These are phyloP conservation scores for Phoma sp. DNA, from an alignment of 2,329 filamentous ascomycete species.

Conservation along the genomic window DNA sequence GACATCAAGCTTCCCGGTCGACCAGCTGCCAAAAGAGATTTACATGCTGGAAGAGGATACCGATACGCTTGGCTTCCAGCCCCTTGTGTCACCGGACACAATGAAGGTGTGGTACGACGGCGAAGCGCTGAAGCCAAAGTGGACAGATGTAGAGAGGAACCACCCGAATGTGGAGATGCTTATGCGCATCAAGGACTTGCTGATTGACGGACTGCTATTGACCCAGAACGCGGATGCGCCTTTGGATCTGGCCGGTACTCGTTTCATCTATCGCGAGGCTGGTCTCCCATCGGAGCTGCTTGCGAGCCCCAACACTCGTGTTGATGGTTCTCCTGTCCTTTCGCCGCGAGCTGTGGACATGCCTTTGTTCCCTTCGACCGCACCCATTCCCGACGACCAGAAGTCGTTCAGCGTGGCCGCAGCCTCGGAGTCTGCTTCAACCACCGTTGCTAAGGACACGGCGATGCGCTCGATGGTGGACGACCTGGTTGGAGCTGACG, in stretches of 20 bases:
- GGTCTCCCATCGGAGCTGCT: constrained; percentile 58
- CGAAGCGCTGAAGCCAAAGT: constrained; percentile 58
- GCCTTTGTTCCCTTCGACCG: constrained; percentile 36
- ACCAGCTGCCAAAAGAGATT: constrained; percentile 60
- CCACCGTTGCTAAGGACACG: constrained; percentile 51
- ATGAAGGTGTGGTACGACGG: constrained; percentile 59
- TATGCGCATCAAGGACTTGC: constrained; percentile 67
- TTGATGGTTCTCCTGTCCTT: constrained; percentile 50
- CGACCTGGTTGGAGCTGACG: constrained; percentile 56
- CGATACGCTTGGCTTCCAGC: constrained; percentile 69
- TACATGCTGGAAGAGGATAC: constrained; percentile 74
- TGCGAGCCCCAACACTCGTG: constrained; percentile 50
- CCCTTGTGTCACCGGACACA: constrained; percentile 59
- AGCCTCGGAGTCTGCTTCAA: constrained; percentile 57
- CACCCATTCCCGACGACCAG: constrained; percentile 43
- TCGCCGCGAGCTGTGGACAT: constrained; percentile 47
- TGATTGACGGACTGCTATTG: constrained; percentile 66
- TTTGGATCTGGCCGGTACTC: constrained; percentile 54
- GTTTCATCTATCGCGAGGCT: constrained; percentile 62
- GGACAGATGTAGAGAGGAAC: constrained; percentile 60
- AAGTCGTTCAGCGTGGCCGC: constrained; percentile 43
- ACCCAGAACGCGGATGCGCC: constrained; percentile 59
- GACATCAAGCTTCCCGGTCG: constrained; percentile 63
- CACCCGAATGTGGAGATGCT: constrained; percentile 69
- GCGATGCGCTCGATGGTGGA: constrained; percentile 65